These are phyloP conservation scores for Ramularia collo-cygni DNA, from an alignment of 2,329 filamentous ascomycete species.

Conservation along the genomic window DNA sequence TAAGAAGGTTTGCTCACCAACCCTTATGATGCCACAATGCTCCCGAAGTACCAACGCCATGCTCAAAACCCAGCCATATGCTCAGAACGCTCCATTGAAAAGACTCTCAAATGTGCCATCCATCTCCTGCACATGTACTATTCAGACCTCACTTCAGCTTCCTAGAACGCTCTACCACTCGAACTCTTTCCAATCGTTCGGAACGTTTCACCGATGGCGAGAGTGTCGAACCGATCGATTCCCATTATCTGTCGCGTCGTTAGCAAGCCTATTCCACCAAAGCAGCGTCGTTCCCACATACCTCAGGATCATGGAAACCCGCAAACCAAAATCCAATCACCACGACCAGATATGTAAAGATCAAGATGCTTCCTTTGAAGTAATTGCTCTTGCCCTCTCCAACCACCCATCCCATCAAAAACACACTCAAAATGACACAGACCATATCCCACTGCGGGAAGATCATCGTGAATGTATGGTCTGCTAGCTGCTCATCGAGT, in stretches of 20 bases:
- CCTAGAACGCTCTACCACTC: slow-evolving; percentile 11
- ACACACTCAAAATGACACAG: slow-evolving; percentile 90
- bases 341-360: slow-evolving; percentile 89
- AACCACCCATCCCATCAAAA: slow-evolving; percentile 94
- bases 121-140: slow-evolving; percentile 1
- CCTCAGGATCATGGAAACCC: slow-evolving; percentile 51
- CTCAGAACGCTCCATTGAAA: slow-evolving; percentile 1
- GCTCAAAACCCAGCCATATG: neutral
- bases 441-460: slow-evolving; percentile 99
- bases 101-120: neutral
- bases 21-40: neutral
- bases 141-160: neutral
- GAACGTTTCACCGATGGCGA: slow-evolving; percentile 18
- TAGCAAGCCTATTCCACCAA: neutral
- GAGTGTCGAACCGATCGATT: slow-evolving; percentile 20
- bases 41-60: neutral
- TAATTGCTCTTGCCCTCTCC: slow-evolving; percentile 99
- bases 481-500: slow-evolving; percentile 46
- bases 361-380: slow-evolving; percentile 95
- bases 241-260: slow-evolving; percentile 16
- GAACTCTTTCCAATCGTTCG: slow-evolving; percentile 15
- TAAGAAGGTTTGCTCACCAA: too few relatives aligned
- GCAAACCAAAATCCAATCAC: slow-evolving; percentile 88
- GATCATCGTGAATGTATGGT: slow-evolving; percentile 73
- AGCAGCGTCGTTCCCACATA: slow-evolving; percentile 15